A percentile compares a stretch with the other conserved stretches of the same genome.
These are phyloP conservation scores for Puccinellia tenuiflora DNA, from an alignment of 176 grass and related monocot genomes.

Conservation along the genomic window DNA sequence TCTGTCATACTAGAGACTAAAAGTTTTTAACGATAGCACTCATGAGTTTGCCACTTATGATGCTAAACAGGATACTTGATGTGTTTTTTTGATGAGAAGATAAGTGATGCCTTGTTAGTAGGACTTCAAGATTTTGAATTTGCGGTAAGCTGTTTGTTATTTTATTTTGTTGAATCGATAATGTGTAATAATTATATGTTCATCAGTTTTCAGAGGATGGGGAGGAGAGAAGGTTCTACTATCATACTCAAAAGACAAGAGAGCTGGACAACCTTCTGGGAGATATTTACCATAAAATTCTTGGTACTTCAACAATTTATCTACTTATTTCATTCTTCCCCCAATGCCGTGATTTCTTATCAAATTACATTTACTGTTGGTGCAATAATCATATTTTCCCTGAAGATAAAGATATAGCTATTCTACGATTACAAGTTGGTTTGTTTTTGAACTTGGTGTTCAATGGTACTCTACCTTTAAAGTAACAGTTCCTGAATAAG, in stretches of 20 bases:
- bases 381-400: neutral
- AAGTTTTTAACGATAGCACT: neutral
- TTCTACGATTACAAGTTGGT: neutral
- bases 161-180: neutral
- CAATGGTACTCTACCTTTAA: neutral
- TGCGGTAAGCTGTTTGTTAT: slow-evolving; percentile 49
- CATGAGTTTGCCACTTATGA: slow-evolving; percentile 2
- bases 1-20: neutral
- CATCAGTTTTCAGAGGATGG: slow-evolving; percentile 91
- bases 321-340: slow-evolving; percentile 1
- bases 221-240: slow-evolving; percentile 76
- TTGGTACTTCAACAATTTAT: slow-evolving; percentile 51
- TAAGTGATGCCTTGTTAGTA: slow-evolving; percentile 63
- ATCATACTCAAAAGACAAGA: slow-evolving; percentile 94
- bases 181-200: neutral
- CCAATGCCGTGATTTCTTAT: slow-evolving; percentile 11
- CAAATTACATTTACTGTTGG: neutral
- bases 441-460: neutral
- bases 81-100: slow-evolving; percentile 84
- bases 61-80: slow-evolving; percentile 83
- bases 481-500: neutral
- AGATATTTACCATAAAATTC: slow-evolving; percentile 99
- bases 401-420: slow-evolving; percentile 6
- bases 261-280: slow-evolving; percentile 97
- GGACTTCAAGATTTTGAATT: slow-evolving; percentile 80